These are phyloP conservation scores for Microcos paniculata DNA, from an alignment of 345 rosid genomes.

Conservation along the genomic window DNA sequence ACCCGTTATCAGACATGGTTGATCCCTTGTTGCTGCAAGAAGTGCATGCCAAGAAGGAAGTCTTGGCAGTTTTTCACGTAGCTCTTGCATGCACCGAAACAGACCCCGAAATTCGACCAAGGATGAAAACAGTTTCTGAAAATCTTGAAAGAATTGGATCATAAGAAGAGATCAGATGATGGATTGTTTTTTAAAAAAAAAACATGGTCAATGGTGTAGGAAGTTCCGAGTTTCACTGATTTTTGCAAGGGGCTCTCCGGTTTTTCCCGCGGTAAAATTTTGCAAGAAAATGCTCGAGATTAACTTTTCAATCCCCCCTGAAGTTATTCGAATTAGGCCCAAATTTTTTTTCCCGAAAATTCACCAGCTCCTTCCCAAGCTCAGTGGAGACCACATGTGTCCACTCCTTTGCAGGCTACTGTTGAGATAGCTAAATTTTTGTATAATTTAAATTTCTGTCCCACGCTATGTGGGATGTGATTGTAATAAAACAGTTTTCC, in stretches of 20 bases:
- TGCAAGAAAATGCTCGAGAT: not conserved
- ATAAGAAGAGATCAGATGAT: constrained; percentile 7
- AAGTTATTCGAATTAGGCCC: not conserved
- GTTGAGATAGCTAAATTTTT: constrained; percentile 6
- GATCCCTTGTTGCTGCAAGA: constrained; percentile 84
- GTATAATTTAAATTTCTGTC: constrained; percentile 13
- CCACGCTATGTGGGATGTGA: not conserved
- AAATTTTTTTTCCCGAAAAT: constrained; percentile 5
- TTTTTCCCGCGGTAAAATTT: not conserved
- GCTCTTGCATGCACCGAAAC: constrained; percentile 86
- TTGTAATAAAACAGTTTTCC: not conserved
- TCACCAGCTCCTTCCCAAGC: not conserved
- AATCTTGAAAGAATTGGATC: constrained; percentile 73
- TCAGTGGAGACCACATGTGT: not conserved
- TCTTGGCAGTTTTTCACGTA: constrained; percentile 76
- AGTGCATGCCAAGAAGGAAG: constrained; percentile 92
- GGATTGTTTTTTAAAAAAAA: not conserved
- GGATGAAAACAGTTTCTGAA: constrained; percentile 91
- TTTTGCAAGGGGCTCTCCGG: not conserved
- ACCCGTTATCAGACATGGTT: constrained; percentile 85
- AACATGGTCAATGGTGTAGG: not conserved
- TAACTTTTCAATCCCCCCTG: not conserved
- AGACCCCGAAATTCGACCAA: constrained; percentile 85
- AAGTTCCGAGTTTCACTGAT: constrained; percentile 5
- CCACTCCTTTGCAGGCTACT: not conserved